Percentiles rank a stretch among this genome's conserved stretches.
phyloP scores from a whole-genome alignment of 345 rosid species.

The Aquilaria sinensis region DNA sequence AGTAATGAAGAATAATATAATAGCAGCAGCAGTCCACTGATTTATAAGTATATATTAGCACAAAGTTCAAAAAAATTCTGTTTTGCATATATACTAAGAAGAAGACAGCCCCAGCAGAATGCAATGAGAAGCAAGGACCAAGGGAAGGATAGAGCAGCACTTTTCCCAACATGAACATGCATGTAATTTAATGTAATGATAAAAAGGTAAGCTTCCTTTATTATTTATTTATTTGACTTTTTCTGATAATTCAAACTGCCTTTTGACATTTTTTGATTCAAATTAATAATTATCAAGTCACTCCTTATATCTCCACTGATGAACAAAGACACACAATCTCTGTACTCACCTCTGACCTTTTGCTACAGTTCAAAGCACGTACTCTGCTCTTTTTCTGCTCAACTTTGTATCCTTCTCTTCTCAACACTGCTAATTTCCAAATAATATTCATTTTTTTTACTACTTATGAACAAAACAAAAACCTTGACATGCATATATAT shows the following conservation, averaged over 20 bases:
- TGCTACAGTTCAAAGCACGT: conserved; percentile 20
- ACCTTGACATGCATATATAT: too few species aligned
- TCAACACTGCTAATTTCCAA: conserved; percentile 18
- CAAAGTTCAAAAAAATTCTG: conserved; percentile 10
- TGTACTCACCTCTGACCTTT: conserved; percentile 31
- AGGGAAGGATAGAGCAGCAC: conserved; percentile 16
- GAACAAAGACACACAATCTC: conserved; percentile 8
- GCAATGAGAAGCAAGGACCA: conserved; percentile 17
- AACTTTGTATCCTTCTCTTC: conserved; percentile 24
- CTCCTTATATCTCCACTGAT: background rate
- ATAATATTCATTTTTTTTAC: too few species aligned
- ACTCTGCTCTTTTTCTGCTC: conserved; percentile 35
- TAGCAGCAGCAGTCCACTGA: background rate
- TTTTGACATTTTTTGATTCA: too few species aligned
- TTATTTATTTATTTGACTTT: conserved; percentile 1
- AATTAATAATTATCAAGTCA: too few species aligned
- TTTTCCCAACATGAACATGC: conserved; percentile 21
- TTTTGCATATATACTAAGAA: conserved; percentile 7
- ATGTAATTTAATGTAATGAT: background rate
- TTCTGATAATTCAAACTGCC: background rate
- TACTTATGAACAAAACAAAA: too few species aligned
- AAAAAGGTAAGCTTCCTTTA: background rate
- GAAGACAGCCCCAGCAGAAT: conserved; percentile 22
- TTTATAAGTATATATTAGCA: background rate
- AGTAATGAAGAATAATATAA: background rate